Base-by-base conservation (phyloP, 2,329 filamentous ascomycete genomes). In the Sporothrix curviconia region DNA sequence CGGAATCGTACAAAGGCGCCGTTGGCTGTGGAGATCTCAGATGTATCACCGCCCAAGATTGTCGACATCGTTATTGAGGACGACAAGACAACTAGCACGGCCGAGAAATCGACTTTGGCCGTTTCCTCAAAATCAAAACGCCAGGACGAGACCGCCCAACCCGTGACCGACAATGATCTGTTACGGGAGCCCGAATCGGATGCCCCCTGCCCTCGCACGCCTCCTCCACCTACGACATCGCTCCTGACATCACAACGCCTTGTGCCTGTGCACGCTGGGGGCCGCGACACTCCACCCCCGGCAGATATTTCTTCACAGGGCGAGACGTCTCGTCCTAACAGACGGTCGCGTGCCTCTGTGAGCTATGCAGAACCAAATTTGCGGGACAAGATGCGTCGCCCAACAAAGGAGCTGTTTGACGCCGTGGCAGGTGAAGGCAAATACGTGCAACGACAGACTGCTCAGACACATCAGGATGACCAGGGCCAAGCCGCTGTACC, bases 301-400 rank as follows among this genome's bases (percentile, higher is more conserved):
- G 69, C 74, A 15, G 79, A 85, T 62, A 78, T 85, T 36, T 80
- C 77, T 7, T 73, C 71, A 7, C 76, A 70, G 36, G 78, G 79
- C 51, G 80, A 86, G 63, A 79, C 79, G 28, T 77, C 81, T 28
- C 79, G 89, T 44, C 81, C 82, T 22, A 86, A 84, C 64, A 78
- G 89, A 63, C 81, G 89, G 62, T 82, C 83, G 49, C 78, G 86
- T 64, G 74, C 82, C 11, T 78, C 84, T 51, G 81, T 94, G 60
- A 92, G 87, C 73, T 94, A 94, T 69, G 87, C 88, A 11, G 88
- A 92, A 69, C 89, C 89, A 1, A 92, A 88, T 65, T 75, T 94
- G 42, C 80, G 87, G 61, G 87, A 86, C 67, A 94, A 94, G 73
- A 92, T 94, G 89, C 81, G 89, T 59, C 81, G 89, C 59, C 88